Evolutionary conservation across 345 rosid species (phyloP).

Genomic region (Acer saccharum): DNA sequence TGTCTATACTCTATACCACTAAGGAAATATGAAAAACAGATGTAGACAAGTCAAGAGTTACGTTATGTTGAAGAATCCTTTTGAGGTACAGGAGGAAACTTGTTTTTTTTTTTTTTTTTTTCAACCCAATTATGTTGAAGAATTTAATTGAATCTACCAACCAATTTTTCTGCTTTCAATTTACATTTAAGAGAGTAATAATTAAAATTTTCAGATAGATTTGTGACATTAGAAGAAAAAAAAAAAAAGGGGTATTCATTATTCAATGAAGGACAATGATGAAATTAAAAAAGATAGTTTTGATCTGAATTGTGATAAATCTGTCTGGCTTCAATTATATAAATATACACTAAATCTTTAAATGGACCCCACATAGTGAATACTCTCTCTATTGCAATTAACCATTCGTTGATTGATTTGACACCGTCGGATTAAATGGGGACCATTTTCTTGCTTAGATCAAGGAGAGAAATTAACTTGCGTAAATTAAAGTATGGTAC

Average conservation of each 20-base stretch:
- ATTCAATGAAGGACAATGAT: neutral
- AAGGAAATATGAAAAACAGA: too few species aligned
- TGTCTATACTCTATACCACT: too few species aligned
- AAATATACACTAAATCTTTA: too few species aligned
- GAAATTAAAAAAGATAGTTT: neutral
- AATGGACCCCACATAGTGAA: neutral
- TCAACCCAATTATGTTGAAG: neutral
- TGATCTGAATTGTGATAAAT: neutral
- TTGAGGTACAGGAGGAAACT: neutral
- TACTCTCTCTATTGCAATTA: neutral
- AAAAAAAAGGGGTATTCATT: too few species aligned
- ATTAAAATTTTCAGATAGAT: neutral
- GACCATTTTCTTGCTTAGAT: neutral
- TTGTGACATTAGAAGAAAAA: too few species aligned
- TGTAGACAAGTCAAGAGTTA: neutral
- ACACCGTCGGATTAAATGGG: neutral
- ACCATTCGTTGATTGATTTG: neutral
- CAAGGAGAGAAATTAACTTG: slow-evolving; percentile 6
- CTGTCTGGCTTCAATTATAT: neutral
- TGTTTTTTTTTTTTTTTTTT: too few species aligned
- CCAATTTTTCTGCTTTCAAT: too few species aligned
- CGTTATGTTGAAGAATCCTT: too few species aligned
- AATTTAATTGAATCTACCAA: too few species aligned
- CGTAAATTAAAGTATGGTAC: neutral
- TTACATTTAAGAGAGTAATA: neutral